A percentile compares a stretch with the other conserved stretches of the same genome.
Conservation (phyloP, 2,329 filamentous ascomycete species). For the Xylariaceae sp. region DNA sequence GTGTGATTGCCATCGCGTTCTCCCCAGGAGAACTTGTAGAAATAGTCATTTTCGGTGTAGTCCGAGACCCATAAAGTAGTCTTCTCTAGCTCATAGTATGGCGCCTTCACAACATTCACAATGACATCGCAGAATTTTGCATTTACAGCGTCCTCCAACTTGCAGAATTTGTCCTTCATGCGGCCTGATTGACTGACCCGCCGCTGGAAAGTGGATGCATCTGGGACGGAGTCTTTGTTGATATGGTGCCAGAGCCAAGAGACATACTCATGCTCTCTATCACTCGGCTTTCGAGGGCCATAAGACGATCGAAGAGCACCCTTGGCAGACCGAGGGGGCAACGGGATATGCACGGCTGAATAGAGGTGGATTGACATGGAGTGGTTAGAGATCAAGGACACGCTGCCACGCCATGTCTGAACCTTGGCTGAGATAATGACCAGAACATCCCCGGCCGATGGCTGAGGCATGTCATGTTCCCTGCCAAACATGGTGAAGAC, state of each 20-base stretch:
- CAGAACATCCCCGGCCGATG: slow-evolving; percentile 56
- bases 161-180: slow-evolving; percentile 52
- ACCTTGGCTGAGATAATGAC: slow-evolving; percentile 56
- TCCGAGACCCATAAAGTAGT: slow-evolving; percentile 72
- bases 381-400: slow-evolving; percentile 43
- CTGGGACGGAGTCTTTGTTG: slow-evolving; percentile 41
- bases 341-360: slow-evolving; percentile 36
- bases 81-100: slow-evolving; percentile 40
- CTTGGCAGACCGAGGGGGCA: slow-evolving; percentile 35
- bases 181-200: slow-evolving; percentile 38
- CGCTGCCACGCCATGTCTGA: slow-evolving; percentile 24
- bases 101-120: slow-evolving; percentile 60
- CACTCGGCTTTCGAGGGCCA: slow-evolving; percentile 17
- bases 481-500: slow-evolving; percentile 57
- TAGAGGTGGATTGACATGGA: slow-evolving; percentile 44
- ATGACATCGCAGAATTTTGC: slow-evolving; percentile 62
- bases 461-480: slow-evolving; percentile 43
- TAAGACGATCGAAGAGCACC: slow-evolving; percentile 27
- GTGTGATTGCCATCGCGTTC: slow-evolving; percentile 40
- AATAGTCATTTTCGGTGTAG: slow-evolving; percentile 65
- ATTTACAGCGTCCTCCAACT: slow-evolving; percentile 58
- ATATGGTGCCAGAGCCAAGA: slow-evolving; percentile 43
- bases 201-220: slow-evolving; percentile 38
- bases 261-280: slow-evolving; percentile 41
- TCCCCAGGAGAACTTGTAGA: slow-evolving; percentile 49